These are phyloP conservation scores for Cadophora gregata DNA, from an alignment of 2,329 filamentous ascomycete genomes.

Conservation along the genomic window DNA sequence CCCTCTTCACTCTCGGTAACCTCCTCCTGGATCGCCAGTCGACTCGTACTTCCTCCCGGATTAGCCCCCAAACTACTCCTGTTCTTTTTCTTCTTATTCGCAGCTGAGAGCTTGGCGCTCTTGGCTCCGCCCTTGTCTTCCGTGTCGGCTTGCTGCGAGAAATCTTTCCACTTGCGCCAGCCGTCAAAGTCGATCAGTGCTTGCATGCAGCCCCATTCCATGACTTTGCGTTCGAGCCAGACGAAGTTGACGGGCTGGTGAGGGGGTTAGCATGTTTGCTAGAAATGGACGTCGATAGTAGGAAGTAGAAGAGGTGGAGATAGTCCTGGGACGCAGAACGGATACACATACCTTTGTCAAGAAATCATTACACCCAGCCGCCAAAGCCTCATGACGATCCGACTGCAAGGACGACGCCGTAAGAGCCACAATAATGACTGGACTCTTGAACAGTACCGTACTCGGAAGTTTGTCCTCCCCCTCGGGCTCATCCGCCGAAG, in stretches of 20 bases:
- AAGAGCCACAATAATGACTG: slow-evolving; percentile 95
- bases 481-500: slow-evolving; percentile 53
- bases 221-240: slow-evolving; percentile 96
- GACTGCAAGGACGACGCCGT: slow-evolving; percentile 94
- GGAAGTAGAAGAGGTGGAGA: background rate
- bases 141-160: slow-evolving; percentile 49
- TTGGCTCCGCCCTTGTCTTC: slow-evolving; percentile 29
- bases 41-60: slow-evolving; percentile 21
- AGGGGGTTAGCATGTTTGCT: slow-evolving; percentile 19
- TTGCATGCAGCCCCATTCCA: slow-evolving; percentile 99
- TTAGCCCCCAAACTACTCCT: slow-evolving; percentile 32
- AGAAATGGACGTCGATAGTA: slow-evolving; percentile 22
- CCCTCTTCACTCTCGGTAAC: background rate
- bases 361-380: slow-evolving; percentile 97
- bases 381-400: slow-evolving; percentile 91
- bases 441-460: slow-evolving; percentile 83
- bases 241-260: slow-evolving; percentile 93
- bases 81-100: slow-evolving; percentile 37
- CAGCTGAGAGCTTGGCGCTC: slow-evolving; percentile 12
- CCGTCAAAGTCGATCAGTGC: slow-evolving; percentile 98
- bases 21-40: slow-evolving; percentile 27
- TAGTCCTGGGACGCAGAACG: background rate
- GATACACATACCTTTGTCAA: slow-evolving; percentile 79
- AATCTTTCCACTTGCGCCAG: slow-evolving; percentile 97
- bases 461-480: slow-evolving; percentile 74